Base-by-base conservation (phyloP, 345 rosid genomes). In the Citrus medica region DNA sequence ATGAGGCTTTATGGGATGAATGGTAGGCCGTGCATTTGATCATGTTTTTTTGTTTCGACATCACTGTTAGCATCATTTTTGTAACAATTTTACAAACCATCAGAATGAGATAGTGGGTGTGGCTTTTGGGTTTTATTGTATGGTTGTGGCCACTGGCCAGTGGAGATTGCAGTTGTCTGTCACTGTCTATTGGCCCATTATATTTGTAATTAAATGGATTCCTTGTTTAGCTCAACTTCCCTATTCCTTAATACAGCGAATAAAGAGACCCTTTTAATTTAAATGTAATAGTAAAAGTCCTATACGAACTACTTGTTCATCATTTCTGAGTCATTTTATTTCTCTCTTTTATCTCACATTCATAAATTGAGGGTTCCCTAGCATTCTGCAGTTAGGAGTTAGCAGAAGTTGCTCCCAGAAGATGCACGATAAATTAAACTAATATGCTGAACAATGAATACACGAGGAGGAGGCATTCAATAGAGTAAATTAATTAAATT, bases 11-110 rank as follows among this genome's bases (percentile, higher is more conserved):
- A 14, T 30, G 33, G 17, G 16, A 24, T 17, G 7, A 21, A 42
- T 38, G 69, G 59, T 62, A 74, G 77, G 77, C 68, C 77, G 40
- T 61, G 38, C 37, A 61, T 59, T 24, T 3, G 51, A 46, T 74
- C 77, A 42, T 59, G 77, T 62, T 62, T 69, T 7, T 62, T 40
- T 62, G 68, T 74, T 74, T 5, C 32, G 67, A 74, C 9, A 40
- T 61, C 14, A 16, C 19, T 1, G 22, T 53, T 40, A 7, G 69
- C 69, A 27, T n/a, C 5, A 48, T 48, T 40, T 42, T 2, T 25
- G 7, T 42, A 69, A 16, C 67, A 63, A 13, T 32, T 27, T 10
- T 12, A 13, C 51, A 46, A 12, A 46, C 51, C 1, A 46, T 3
- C 51, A 10, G 51, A 46, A 46, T 12, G 51, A 13, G 51, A 46